Evolutionary conservation across 2,329 filamentous ascomycete genomes (phyloP), one percentile per base, ranked within the genome.

Genomic region (Furcasterigmium sp.): DNA sequence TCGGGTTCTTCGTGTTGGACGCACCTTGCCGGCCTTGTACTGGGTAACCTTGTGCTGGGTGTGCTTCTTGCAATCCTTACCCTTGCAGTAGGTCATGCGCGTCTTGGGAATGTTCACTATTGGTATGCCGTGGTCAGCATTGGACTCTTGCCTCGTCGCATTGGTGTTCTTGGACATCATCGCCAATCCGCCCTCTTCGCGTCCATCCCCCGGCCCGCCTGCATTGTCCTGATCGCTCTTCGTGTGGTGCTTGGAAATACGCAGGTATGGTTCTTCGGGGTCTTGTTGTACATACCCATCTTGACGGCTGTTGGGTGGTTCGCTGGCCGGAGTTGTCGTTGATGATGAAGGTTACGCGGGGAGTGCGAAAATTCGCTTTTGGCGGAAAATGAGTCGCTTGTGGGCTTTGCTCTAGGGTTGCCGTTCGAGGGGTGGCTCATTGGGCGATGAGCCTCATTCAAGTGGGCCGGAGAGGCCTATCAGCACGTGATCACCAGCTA

Each of bases 101-200:
- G 90, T 95, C 82, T 95, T 95, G 68, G 91, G 90, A 78, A 95
- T 87, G 87, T 95, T 95, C 80, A 95, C 90, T 91, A 91, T 58
- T 46, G 46, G 45, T 7, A 51, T 44, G 14, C n/a, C 42, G 42
- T 43, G 54, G 61, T 66, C 58, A 63, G 58, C 56, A 32, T 42
- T 34, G 32, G n/a, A 20, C 46, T 21, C 26, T 29, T 21, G 38
- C 19, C 19, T 23, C 41, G 30, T 37, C 30, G 26, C 28, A 25
- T 5, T 28, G 32, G 19, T 25, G 35, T 15, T 5, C 20, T 17
- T 34, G 8, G 37, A 20, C 19, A 15, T 18, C 19, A n/a, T n/a
- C n/a, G n/a, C n/a, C n/a, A n/a, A n/a, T 28, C 14, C 29, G 34
- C 37, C 41, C 29, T 42, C 38, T 30, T 40, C 38, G 20, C 46